Conservation (phyloP, 2,329 filamentous ascomycete genomes). For the Aspergillus pseudoviridinutans region DNA sequence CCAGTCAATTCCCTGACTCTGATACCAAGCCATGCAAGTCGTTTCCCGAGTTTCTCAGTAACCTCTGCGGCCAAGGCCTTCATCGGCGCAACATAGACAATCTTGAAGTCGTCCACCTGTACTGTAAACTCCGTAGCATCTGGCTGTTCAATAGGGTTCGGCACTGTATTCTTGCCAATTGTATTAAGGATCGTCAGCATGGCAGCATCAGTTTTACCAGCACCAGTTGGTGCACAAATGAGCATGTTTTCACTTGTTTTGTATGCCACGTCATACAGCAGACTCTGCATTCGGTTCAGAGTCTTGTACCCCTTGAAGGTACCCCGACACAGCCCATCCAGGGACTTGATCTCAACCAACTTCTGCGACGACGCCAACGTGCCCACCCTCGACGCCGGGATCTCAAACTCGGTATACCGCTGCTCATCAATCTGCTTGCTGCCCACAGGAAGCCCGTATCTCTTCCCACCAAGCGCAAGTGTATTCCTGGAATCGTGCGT, state of each 20-base stretch:
- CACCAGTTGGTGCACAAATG: constrained; percentile 95
- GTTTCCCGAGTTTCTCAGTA: constrained; percentile 87
- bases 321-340: constrained; percentile 84
- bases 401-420: constrained; percentile 83
- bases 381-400: constrained; percentile 79
- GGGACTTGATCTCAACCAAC: constrained; percentile 71
- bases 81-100: constrained; percentile 98
- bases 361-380: constrained; percentile 67
- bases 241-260: constrained; percentile 98
- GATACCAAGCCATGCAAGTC: constrained; percentile 89
- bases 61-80: constrained; percentile 96
- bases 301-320: constrained; percentile 93
- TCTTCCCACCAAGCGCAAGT: constrained; percentile 72
- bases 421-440: constrained; percentile 66
- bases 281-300: constrained; percentile 95
- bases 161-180: constrained; percentile 77
- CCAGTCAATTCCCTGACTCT: constrained; percentile 91
- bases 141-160: constrained; percentile 72
- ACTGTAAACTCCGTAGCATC: constrained; percentile 75
- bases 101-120: constrained; percentile 87
- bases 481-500: constrained; percentile 79
- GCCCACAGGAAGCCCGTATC: constrained; percentile 76
- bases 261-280: constrained; percentile 93
- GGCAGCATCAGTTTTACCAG: constrained; percentile 96
- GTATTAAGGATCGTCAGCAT: constrained; percentile 94